A percentile compares a stretch with the other conserved stretches of the same genome.
phyloP scores from a whole-genome alignment of 2,329 filamentous ascomycete genomes.

The Plenodomus lindquistii region DNA sequence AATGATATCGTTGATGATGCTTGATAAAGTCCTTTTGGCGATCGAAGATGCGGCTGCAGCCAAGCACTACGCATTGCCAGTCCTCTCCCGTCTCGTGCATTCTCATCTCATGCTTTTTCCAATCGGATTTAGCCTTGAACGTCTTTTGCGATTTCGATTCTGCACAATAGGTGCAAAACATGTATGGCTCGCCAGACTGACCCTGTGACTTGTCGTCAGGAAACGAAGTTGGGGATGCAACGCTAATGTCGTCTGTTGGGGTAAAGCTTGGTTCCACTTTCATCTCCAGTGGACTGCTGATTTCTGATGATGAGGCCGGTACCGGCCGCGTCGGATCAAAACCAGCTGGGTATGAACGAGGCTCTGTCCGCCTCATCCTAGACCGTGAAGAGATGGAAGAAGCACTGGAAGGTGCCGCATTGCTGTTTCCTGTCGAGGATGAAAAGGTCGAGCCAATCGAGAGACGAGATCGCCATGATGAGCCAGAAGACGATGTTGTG shows the following conservation, averaged over 20 bases:
- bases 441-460: conserved; percentile 41
- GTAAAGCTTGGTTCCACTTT: conserved; percentile 36
- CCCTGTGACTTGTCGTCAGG: conserved; percentile 25
- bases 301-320: conserved; percentile 35
- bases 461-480: conserved; percentile 39
- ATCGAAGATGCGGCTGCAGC: conserved; percentile 42
- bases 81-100: conserved; percentile 47
- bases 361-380: conserved; percentile 33
- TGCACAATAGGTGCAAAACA: conserved; percentile 46
- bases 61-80: conserved; percentile 41
- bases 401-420: conserved; percentile 32
- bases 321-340: conserved; percentile 40
- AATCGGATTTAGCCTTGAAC: conserved; percentile 46
- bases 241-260: conserved; percentile 38
- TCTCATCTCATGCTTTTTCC: conserved; percentile 46
- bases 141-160: conserved; percentile 41
- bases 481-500: conserved; percentile 34
- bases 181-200: conserved; percentile 37
- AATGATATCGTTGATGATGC: conserved; percentile 44
- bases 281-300: conserved; percentile 35
- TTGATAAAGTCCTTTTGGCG: conserved; percentile 44
- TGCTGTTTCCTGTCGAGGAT: conserved; percentile 32
- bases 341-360: conserved; percentile 40
- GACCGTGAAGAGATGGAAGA: conserved; percentile 39
- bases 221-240: conserved; percentile 29